These are phyloP conservation scores for Chalaropsis ovoidea DNA, from an alignment of 2,329 filamentous ascomycete species.

Conservation along the genomic window DNA sequence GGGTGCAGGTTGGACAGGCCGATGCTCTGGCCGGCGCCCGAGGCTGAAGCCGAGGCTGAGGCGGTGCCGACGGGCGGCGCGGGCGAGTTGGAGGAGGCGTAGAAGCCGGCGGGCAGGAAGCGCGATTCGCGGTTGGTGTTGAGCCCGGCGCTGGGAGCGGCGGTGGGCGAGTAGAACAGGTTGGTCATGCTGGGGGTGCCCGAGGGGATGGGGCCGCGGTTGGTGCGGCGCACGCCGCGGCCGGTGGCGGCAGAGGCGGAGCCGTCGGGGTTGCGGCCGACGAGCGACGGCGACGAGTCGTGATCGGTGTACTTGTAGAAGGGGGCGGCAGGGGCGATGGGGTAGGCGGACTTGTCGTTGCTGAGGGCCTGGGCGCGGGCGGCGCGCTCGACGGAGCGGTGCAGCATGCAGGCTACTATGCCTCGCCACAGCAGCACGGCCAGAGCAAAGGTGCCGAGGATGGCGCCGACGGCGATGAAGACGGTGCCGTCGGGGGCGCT, in stretches of 20 bases:
- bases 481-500: constrained; percentile 82
- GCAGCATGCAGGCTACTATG: constrained; percentile 79
- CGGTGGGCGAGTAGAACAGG: constrained; percentile 93
- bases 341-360: constrained; percentile 60
- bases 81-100: constrained; percentile 55
- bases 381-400: constrained; percentile 79
- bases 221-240: constrained; percentile 44
- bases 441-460: constrained; percentile 70
- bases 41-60: constrained; percentile 29
- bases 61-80: constrained; percentile 36
- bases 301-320: constrained; percentile 57
- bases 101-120: constrained; percentile 89
- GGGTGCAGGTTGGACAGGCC: constrained; percentile 52
- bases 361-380: constrained; percentile 61
- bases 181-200: constrained; percentile 54
- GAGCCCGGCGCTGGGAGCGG: constrained; percentile 54
- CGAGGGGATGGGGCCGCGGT: constrained; percentile 44
- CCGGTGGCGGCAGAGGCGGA: constrained; percentile 34
- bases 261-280: constrained; percentile 22
- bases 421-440: constrained; percentile 81
- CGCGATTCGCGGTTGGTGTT: constrained; percentile 57
- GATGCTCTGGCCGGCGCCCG: constrained; percentile 40
- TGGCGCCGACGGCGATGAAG: constrained; percentile 87
- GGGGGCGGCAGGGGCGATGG: constrained; percentile 42
- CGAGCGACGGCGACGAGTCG: constrained; percentile 40